A percentile compares a stretch with the other conserved stretches of the same genome.
Evolutionary conservation across 345 rosid species (phyloP).

Genomic region (Gossypium sturtianum): DNA sequence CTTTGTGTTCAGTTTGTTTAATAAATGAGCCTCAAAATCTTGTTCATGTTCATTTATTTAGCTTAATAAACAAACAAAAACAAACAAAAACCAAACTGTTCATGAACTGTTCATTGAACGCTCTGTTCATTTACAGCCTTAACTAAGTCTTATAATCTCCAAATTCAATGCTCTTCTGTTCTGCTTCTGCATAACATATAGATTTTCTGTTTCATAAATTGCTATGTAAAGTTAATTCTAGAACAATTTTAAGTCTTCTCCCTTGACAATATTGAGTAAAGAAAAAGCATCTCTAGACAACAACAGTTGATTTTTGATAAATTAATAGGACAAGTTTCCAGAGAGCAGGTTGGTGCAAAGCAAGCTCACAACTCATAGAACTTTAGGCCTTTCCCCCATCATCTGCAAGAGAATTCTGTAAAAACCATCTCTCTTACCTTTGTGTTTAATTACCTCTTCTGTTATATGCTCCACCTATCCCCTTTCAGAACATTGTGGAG

Average conservation of each 20-base stretch:
- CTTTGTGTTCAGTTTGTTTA: no score
- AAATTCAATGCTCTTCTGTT: not conserved
- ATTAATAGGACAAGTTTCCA: not conserved
- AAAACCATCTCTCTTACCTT: not conserved
- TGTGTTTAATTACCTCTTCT: not conserved
- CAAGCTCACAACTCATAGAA: not conserved
- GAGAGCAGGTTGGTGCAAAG: not conserved
- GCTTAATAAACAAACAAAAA: no score
- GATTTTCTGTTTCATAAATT: not conserved
- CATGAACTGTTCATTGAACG: no score
- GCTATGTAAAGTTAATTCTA: not conserved
- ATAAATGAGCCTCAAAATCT: no score
- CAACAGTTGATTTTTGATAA: not conserved
- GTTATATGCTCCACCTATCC: not conserved
- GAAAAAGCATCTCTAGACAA: not conserved
- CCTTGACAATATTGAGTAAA: not conserved
- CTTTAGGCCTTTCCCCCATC: not conserved
- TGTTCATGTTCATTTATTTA: no score
- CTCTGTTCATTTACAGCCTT: no score
- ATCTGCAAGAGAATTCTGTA: not conserved
- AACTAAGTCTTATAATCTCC: not conserved
- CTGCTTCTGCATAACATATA: not conserved
- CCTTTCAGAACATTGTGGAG: not conserved
- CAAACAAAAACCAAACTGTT: no score
- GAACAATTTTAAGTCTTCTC: constrained; percentile 4